phyloP scores from a whole-genome alignment of 345 rosid genomes.

The sweet orange (Citrus sinensis) region DVS_A1.0 CM039166.1:17101501-17102000 shows the following conservation, averaged over 20 bases:
- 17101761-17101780: constrained; percentile 13
- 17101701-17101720: constrained; percentile 23
- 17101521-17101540: constrained; percentile 30
- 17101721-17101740: constrained; percentile 26
- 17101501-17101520: constrained; percentile 20
- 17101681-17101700: constrained; percentile 18
- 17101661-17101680: constrained; percentile 35
- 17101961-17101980: constrained; percentile 36
- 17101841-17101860: neutral
- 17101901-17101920: constrained; percentile 32
- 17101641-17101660: constrained; percentile 24
- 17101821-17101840: constrained; percentile 21
- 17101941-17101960: constrained; percentile 49
- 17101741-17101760: constrained; percentile 42
- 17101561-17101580: constrained; percentile 14
- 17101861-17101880: constrained; percentile 15
- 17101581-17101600: constrained; percentile 22
- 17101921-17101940: neutral
- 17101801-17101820: constrained; percentile 42
- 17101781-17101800: constrained; percentile 21
- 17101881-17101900: constrained; percentile 46
- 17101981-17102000: constrained; percentile 37
- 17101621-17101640: neutral
- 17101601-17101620: constrained; percentile 14
- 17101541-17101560: constrained; percentile 24